Evolutionary conservation across 345 rosid species (phyloP), one percentile per base, ranked within the genome.

Genomic region (Camelina laxa): DNA sequence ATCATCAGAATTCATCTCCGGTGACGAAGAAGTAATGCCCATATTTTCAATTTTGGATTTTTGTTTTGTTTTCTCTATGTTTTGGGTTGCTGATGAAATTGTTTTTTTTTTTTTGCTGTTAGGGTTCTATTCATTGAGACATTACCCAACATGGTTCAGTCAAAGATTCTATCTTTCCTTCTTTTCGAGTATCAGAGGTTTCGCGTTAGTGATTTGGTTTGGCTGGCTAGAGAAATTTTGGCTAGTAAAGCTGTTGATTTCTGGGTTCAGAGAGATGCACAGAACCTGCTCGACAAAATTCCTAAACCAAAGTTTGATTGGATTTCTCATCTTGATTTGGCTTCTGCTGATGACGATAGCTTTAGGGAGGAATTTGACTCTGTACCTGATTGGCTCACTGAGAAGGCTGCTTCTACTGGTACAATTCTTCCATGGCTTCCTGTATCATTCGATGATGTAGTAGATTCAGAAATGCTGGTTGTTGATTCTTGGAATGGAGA

Each of bases 61-160:
- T 66, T 31, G 2, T 62, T 53, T 45, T 4, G 3, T 51, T 61
- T 7, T 14, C 30, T 53, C 6, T 71, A 35, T 69, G 49, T 39
- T 22, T 4, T 13, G 33, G 9, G 36, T 70, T 53, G 63, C 63
- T 13, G 48, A 39, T 78, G 60, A 71, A 16, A 33, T 16, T 30
- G 39, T 31, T 57, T 60, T 22, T 55, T 60, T 30, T 60, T 22
- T 55, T 60, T 12, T 15, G 16, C 5, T 3, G 35, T 36, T 60
- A 89, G 95, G 93, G 51, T 82, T 24, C 80, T 89, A 80, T 85
- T 89, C 83, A 71, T 90, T n/a, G 85, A 84, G 77, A 93, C 91
- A 13, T 77, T 89, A 49, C 96, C 98, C 0, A 41, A 73, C 71
- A 75, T 89, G 75, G 86, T 89, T 39, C 93, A 90, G 75, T 80